Conservation (phyloP, 352 stramenopile species). For the Phytophthora megakarya region DNA sequence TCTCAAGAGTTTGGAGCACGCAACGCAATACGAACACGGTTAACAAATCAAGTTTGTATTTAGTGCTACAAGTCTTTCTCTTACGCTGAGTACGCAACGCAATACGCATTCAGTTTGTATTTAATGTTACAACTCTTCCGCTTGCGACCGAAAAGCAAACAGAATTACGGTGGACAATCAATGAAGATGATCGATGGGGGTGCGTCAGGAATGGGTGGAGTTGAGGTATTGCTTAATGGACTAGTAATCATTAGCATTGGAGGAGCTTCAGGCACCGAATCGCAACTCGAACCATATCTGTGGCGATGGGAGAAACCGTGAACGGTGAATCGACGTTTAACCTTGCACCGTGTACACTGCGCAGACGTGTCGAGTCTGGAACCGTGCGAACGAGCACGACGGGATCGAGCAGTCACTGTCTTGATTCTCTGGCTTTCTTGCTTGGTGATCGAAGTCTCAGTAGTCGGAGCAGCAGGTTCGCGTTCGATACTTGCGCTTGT, state of each 20-base stretch:
- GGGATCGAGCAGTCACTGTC: background rate
- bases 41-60: too few relatives aligned
- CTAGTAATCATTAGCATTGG: background rate
- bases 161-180: conserved; percentile 16
- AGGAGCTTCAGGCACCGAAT: background rate
- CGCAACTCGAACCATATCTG: conserved; percentile 12
- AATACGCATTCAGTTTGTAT: background rate
- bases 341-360: conserved; percentile 9
- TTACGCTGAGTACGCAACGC: background rate
- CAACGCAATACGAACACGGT: background rate
- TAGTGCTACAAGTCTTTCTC: background rate
- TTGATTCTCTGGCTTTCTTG: background rate
- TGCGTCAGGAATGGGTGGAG: background rate
- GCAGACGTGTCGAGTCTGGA: background rate
- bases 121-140: background rate
- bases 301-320: conserved; percentile 10
- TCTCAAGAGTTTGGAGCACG: background rate
- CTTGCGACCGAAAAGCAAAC: background rate
- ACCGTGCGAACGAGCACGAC: conserved; percentile 5
- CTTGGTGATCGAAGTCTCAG: background rate
- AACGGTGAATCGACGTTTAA: conserved; percentile 12
- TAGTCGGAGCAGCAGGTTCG: background rate
- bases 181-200: conserved; percentile 21
- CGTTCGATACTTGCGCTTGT: background rate
- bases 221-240: background rate